Percentiles rank a stretch among this genome's conserved stretches.
phyloP scores from a whole-genome alignment of 2,329 filamentous ascomycete species.

The Epichloe sibirici region DNA sequence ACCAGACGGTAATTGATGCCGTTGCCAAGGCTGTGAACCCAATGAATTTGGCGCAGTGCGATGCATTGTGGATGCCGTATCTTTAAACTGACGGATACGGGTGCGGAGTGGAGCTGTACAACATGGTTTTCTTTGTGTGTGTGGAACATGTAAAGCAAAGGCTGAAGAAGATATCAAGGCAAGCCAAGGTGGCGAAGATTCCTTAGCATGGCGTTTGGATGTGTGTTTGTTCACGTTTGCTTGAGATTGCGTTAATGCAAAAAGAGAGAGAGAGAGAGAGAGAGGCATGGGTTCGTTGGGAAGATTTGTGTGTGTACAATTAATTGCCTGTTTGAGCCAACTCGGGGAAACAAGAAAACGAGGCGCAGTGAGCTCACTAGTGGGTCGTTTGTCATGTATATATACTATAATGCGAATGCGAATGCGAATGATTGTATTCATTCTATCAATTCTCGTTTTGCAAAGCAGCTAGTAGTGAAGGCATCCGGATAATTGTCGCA shows the following conservation, averaged over 20 bases:
- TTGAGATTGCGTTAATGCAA: no score
- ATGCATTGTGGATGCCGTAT: constrained; percentile 96
- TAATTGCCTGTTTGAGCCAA: neutral
- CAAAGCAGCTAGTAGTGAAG: no score
- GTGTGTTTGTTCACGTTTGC: neutral
- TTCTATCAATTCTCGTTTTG: no score
- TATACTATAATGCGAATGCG: no score
- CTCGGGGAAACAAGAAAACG: no score
- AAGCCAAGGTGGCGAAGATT: neutral
- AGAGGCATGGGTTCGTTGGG: neutral
- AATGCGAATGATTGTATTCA: no score
- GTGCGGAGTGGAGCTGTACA: no score
- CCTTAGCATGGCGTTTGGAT: constrained; percentile 9
- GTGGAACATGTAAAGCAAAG: neutral
- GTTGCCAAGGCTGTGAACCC: constrained; percentile 91
- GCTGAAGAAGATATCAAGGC: neutral
- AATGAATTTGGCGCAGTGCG: constrained; percentile 73
- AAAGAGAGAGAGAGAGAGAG: no score
- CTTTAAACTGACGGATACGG: constrained; percentile 8
- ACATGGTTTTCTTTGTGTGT: no score
- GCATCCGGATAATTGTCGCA: no score
- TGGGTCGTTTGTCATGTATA: neutral
- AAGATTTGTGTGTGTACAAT: neutral
- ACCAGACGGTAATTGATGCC: constrained; percentile 92
- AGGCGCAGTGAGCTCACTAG: neutral